Percentiles rank a stretch among this genome's conserved stretches.
Evolutionary conservation across 306 rosid species (phyloP).

Genomic region (Casuarina equisetifolia): DNA sequence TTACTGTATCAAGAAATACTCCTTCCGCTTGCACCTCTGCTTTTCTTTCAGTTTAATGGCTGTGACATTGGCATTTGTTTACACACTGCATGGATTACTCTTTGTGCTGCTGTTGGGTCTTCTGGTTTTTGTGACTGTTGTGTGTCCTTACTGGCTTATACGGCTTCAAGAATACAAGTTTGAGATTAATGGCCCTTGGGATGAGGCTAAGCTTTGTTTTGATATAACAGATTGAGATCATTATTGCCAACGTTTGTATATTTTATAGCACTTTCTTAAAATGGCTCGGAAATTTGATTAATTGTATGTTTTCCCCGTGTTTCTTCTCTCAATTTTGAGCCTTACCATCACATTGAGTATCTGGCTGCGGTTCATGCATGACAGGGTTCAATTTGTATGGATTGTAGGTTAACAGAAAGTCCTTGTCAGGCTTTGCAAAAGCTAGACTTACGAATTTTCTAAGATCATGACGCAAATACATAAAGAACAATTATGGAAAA

Average conservation of each 20-base stretch:
- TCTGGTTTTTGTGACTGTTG: slow-evolving; percentile 68
- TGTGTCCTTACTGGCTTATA: slow-evolving; percentile 91
- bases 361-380: too few relatives aligned
- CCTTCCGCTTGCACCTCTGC: slow-evolving; percentile 63
- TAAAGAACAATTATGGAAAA: too few relatives aligned
- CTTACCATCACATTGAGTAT: too few relatives aligned
- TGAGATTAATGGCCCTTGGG: slow-evolving; percentile 97
- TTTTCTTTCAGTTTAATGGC: slow-evolving; percentile 66
- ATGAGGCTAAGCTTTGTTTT: slow-evolving; percentile 94
- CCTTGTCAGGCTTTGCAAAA: too few relatives aligned
- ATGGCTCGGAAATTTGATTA: too few relatives aligned
- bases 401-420: too few relatives aligned
- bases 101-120: slow-evolving; percentile 62
- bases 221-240: slow-evolving; percentile 69
- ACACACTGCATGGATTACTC: slow-evolving; percentile 51
- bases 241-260: not conserved
- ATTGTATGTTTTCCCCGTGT: too few relatives aligned
- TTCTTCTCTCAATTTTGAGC: too few relatives aligned
- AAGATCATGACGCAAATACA: too few relatives aligned
- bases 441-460: too few relatives aligned
- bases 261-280: not conserved
- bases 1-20: slow-evolving; percentile 72
- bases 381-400: too few relatives aligned
- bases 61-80: slow-evolving; percentile 60
- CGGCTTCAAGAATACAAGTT: slow-evolving; percentile 85